phyloP scores from a whole-genome alignment of 1,139 yeast species.

The Taphrina pruni region DNA sequence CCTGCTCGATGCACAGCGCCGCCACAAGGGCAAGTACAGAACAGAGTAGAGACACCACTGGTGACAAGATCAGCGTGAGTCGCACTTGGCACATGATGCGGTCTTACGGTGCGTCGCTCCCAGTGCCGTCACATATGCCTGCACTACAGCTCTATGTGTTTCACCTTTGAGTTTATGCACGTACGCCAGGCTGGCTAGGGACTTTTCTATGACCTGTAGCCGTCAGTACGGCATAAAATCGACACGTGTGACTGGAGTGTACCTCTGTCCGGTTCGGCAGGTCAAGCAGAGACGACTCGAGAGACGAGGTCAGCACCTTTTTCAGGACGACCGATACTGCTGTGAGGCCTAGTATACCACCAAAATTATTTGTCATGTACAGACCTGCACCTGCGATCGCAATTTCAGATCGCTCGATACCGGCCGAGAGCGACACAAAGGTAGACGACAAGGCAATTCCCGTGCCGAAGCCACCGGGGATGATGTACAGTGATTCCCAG shows the following conservation, averaged over 20 bases:
- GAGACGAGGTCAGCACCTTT: not conserved
- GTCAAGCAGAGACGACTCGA: not conserved
- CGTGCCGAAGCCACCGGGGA: constrained; percentile 36
- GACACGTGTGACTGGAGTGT: not conserved
- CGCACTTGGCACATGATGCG: too few relatives aligned
- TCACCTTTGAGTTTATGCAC: constrained; percentile 6
- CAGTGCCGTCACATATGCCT: constrained; percentile 8
- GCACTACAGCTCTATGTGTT: not conserved
- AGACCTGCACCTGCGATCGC: constrained; percentile 28
- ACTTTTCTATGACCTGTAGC: not conserved
- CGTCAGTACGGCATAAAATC: not conserved
- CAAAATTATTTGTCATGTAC: constrained; percentile 14
- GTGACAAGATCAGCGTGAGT: too few relatives aligned
- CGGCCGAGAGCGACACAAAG: constrained; percentile 26
- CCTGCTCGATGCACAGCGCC: constrained; percentile 10
- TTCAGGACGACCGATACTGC: not conserved
- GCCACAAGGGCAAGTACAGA: constrained; percentile 3
- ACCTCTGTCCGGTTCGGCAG: not conserved
- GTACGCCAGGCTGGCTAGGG: not conserved
- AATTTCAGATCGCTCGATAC: constrained; percentile 9
- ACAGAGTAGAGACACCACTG: constrained; percentile 9
- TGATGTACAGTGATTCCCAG: constrained; percentile 24
- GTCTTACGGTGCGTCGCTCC: constrained; percentile 3
- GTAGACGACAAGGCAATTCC: constrained; percentile 23
- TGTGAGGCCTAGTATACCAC: constrained; percentile 15